A percentile compares a stretch with the other conserved stretches of the same genome.
Conservation (phyloP, 1,284 basidiomycete species). For the Puccinia triticina region DNA sequence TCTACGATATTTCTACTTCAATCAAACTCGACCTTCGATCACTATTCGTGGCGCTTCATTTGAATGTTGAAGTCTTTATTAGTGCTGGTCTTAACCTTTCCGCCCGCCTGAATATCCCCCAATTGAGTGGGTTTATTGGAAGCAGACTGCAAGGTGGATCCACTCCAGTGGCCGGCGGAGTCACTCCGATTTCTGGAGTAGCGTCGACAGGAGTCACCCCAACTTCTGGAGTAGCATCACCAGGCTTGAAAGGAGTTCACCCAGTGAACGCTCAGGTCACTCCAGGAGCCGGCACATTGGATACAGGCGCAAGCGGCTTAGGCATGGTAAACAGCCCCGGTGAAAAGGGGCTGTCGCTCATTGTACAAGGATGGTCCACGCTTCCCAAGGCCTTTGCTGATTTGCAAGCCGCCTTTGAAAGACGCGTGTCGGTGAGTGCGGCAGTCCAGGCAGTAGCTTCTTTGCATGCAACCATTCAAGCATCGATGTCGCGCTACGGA, state of each 20-base stretch:
- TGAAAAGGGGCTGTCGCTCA: neutral
- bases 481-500: neutral
- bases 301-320: neutral
- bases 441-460: neutral
- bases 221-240: neutral
- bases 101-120: neutral
- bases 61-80: neutral
- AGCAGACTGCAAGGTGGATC: neutral
- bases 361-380: neutral
- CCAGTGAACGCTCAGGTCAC: neutral
- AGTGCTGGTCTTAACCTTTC: neutral
- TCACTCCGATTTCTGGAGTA: slow-evolving; percentile 8
- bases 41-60: neutral
- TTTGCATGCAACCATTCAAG: neutral
- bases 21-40: neutral
- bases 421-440: neutral
- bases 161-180: neutral
- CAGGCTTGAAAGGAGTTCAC: neutral
- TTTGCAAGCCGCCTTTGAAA: neutral
- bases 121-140: too few species aligned
- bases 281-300: neutral
- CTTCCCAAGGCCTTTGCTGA: neutral
- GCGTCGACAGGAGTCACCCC: too few species aligned
- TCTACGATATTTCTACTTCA: neutral
- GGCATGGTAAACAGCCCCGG: neutral